Evolutionary conservation across 805 yeast species (phyloP), one percentile per base, ranked within the genome.

Genomic region (Saturnispora sekii): DNA sequence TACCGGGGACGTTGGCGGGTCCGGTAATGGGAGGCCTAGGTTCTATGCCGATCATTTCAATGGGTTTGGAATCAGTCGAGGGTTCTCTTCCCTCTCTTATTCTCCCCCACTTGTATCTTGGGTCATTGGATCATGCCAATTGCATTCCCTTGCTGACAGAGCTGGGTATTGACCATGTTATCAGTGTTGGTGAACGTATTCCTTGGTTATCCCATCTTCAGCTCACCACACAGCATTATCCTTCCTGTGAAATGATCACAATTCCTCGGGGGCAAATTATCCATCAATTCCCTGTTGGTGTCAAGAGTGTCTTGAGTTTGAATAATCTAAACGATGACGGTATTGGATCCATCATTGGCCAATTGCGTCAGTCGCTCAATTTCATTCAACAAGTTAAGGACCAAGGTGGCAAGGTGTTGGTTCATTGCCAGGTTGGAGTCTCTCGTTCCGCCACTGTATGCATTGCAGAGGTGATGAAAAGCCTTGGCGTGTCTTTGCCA

Each of bases 341-440:
- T 1, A 80, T 84, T 39, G 96, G 89, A 49, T 79, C 84, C 46
- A 65, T 89, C 40, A 70, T 82, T 0, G 64, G 65, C 32, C 73
- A 82, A 3, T 66, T 89, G 37, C 77, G 79, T 11, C 70, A 71
- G 34, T 79, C 89, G 17, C 65, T 90, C 35, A 66, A 73, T 1
- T 85, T 78, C 56, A 75, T 88, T 42, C 82, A 84, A 43, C 72
- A 69, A 26, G 74, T 76, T 15, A 65, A 67, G 50, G 51, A 60
- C 16, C 51, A 53, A 1, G 64, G 63, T 32, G 76, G 76, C 17
- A 74, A 73, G 38, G 77, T 81, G 2, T 67, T 90, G 48, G 89
- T 90, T 10, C 97, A 90, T 61, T 90, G 97, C 56, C 84, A 95
- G 57, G 97, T 87, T 40, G 97, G 97, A 0, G 97, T 90, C 3